Evolutionary conservation across 352 stramenopile species (phyloP).

Genomic region (Pythium biforme): DNA sequence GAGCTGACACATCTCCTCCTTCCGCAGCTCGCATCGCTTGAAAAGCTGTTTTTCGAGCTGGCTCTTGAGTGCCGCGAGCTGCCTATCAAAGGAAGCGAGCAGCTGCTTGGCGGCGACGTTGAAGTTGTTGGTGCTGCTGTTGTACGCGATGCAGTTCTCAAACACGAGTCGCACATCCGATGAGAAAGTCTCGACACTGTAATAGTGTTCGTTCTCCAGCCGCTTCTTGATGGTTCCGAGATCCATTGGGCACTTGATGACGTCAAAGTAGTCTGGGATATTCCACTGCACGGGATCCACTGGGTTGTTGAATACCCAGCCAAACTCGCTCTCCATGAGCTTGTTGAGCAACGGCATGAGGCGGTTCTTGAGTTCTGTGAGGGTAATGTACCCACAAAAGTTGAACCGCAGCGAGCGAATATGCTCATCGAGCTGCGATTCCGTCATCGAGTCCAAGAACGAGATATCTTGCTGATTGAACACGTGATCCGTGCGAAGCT

Average conservation of each 20-base stretch:
- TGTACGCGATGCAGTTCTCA: slow-evolving; percentile 90
- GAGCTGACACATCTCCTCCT: slow-evolving; percentile 88
- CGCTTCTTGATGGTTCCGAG: slow-evolving; percentile 97
- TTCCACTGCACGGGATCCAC: slow-evolving; percentile 94
- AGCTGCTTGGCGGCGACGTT: slow-evolving; percentile 84
- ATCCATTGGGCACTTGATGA: slow-evolving; percentile 98
- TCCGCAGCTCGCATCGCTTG: slow-evolving; percentile 77
- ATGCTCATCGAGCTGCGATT: slow-evolving; percentile 84
- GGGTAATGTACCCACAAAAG: slow-evolving; percentile 83
- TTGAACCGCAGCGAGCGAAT: slow-evolving; percentile 89
- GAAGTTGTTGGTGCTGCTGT: slow-evolving; percentile 89
- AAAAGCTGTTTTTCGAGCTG: slow-evolving; percentile 84
- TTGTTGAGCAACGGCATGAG: slow-evolving; percentile 82
- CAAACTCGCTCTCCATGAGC: slow-evolving; percentile 88
- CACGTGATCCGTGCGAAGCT: slow-evolving; percentile 53
- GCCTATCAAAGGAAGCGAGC: slow-evolving; percentile 71
- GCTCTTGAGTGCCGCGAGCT: slow-evolving; percentile 64
- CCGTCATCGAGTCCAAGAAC: slow-evolving; percentile 86
- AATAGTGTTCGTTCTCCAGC: slow-evolving; percentile 95
- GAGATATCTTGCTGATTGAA: slow-evolving; percentile 85
- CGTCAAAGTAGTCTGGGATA: slow-evolving; percentile 91
- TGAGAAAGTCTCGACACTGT: slow-evolving; percentile 84
- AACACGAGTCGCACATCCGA: slow-evolving; percentile 88
- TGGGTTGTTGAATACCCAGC: slow-evolving; percentile 92
- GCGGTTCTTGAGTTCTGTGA: slow-evolving; percentile 80